These are phyloP conservation scores for Skeletonema marinoi DNA, from an alignment of 108 stramenopile species.

Conservation along the genomic window DNA sequence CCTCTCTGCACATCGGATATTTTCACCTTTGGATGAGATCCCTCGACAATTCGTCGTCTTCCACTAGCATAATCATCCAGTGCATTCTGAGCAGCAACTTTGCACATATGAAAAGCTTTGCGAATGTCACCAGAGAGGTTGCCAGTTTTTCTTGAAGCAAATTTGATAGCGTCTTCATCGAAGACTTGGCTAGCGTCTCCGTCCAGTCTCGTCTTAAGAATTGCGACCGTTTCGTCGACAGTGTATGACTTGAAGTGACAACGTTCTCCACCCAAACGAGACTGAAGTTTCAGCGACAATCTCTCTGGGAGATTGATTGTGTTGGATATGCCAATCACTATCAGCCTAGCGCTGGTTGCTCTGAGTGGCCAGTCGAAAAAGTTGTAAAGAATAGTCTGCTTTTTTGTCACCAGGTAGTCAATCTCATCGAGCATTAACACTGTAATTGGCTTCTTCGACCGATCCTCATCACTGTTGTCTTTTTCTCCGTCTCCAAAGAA, in stretches of 20 bases:
- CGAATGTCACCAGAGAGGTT: conserved; percentile 91
- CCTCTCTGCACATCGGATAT: conserved; percentile 71
- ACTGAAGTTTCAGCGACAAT: conserved; percentile 80
- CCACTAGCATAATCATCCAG: conserved; percentile 37
- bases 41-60: conserved; percentile 7
- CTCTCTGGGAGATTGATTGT: conserved; percentile 96
- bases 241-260: conserved; percentile 71
- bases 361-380: conserved; percentile 96
- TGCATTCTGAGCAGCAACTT: conserved; percentile 83
- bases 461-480: conserved; percentile 1
- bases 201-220: conserved; percentile 63
- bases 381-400: conserved; percentile 95
- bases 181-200: conserved; percentile 13
- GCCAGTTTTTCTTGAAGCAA: conserved; percentile 91
- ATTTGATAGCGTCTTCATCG: conserved; percentile 37
- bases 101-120: conserved; percentile 91
- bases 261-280: conserved; percentile 70
- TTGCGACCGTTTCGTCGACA: conserved; percentile 52
- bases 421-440: conserved; percentile 95
- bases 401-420: conserved; percentile 93
- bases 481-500: conserved; percentile 52
- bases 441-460: conserved; percentile 34
- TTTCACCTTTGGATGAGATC: conserved; percentile 47
- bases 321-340: conserved; percentile 97
- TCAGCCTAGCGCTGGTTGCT: conserved; percentile 49